phyloP scores from a whole-genome alignment of 2,329 filamentous ascomycete genomes.

The Shiraia sp. region DNA sequence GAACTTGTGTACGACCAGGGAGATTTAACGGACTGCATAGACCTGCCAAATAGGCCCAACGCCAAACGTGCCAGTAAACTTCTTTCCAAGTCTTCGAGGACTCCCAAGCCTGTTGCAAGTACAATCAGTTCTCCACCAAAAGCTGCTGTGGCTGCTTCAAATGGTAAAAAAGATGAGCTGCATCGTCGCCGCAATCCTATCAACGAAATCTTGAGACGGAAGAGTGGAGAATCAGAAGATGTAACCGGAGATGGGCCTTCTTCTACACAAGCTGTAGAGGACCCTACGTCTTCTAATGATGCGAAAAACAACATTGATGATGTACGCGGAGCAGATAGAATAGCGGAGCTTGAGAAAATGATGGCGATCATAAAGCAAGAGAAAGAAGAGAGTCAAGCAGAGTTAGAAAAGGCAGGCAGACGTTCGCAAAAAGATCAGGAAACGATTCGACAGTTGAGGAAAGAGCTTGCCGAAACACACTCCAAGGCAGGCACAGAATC shows the following conservation, averaged over 20 bases:
- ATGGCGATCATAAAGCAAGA: constrained; percentile 27
- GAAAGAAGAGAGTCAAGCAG: constrained; percentile 25
- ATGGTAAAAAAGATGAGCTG: constrained; percentile 36
- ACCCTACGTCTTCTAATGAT: too few species aligned
- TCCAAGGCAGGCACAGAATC: too few species aligned
- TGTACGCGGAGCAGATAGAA: constrained; percentile 13
- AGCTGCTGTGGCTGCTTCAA: constrained; percentile 30
- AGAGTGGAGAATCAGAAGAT: constrained; percentile 5
- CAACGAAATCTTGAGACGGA: constrained; percentile 34
- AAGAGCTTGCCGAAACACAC: constrained; percentile 16
- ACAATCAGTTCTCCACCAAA: constrained; percentile 36
- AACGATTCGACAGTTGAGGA: constrained; percentile 22
- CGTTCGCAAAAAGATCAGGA: constrained; percentile 21
- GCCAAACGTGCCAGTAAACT: constrained; percentile 31
- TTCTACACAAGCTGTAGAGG: constrained; percentile 1
- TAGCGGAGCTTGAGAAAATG: constrained; percentile 34
- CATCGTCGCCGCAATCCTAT: constrained; percentile 35
- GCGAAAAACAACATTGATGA: too few species aligned
- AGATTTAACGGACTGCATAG: too few species aligned
- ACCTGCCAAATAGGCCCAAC: constrained; percentile 28
- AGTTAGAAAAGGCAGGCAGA: too few species aligned
- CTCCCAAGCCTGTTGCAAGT: constrained; percentile 22
- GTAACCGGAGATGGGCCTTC: background rate
- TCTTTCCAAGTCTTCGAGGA: constrained; percentile 26
- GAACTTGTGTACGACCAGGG: too few species aligned